Base-by-base conservation (phyloP, 2,329 filamentous ascomycete species). In the Penicillium olsonii region DNA sequence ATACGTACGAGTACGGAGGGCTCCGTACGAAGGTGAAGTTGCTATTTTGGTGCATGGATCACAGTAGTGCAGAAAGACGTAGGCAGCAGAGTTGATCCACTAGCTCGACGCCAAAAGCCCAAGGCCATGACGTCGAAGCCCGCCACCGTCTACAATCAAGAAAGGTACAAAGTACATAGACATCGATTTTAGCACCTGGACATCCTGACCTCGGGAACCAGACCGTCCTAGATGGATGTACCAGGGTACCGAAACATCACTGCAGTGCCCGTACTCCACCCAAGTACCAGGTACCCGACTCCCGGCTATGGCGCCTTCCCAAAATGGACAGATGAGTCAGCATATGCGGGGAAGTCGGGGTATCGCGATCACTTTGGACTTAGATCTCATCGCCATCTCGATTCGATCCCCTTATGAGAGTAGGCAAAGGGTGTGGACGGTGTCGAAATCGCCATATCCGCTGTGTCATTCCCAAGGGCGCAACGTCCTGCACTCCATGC, bases 371-470 rank as follows among this genome's bases (percentile, higher is more conserved):
- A 24, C 12, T n/a, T 18, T 48, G 20, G 27, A 24, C 15, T 38
- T 8, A 40, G 12, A 15, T 5, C 18, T 24, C 15, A 24, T 31
- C 9, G 24, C 26, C n/a, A 45, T 19, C 17, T 37, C 15, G 17
- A 24, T 19, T 27, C 26, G 24, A 42, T 12, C 37, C 18, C 48
- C 26, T 24, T 27, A 68, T 67, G 65, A 63, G 65, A 58, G 64
- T 67, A 50, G 61, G 62, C 43, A 64, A 61, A 52, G 67, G 67
- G 48, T 69, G 67, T 62, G 61, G 54, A 53, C 56, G 62, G 52
- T 69, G 67, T 61, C 67, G 67, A 26, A 48, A 65, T 65, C 67
- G 67, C 53, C 67, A 69, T 61, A 67, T 68, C 27, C 64, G 65
- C 42, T 68, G 67, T 38, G 64, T 61, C 6, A 61, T 68, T 37